Conservation (phyloP, 805 yeast species). For the Diddensiella transvaalensis region DNA sequence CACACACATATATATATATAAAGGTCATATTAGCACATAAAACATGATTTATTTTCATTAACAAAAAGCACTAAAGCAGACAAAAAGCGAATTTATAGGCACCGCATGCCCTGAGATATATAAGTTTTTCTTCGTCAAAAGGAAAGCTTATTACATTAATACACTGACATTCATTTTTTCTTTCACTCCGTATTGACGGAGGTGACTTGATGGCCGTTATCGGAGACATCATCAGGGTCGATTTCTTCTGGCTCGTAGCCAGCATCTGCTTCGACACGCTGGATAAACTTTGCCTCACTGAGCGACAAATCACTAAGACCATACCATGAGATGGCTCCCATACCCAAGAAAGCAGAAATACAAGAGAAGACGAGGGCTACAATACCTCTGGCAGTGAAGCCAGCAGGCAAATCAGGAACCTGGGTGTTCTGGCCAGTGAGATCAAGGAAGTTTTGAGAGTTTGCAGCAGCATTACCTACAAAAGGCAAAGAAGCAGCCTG, state of each 20-base stretch:
- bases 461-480: constrained; percentile 89
- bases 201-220: constrained; percentile 12
- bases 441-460: constrained; percentile 57
- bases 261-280: constrained; percentile 41
- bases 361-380: constrained; percentile 91
- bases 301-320: constrained; percentile 81
- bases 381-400: constrained; percentile 93
- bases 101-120: too few species aligned
- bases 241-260: constrained; percentile 44
- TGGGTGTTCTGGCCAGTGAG: constrained; percentile 75
- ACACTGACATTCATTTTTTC: too few species aligned
- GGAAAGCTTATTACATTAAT: too few species aligned
- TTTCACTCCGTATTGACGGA: too few species aligned
- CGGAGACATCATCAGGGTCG: constrained; percentile 31
- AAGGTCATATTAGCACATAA: too few species aligned
- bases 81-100: too few species aligned
- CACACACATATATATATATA: too few species aligned
- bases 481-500: constrained; percentile 46
- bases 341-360: constrained; percentile 80
- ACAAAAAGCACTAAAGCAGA: too few species aligned
- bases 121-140: too few species aligned
- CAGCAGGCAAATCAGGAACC: constrained; percentile 63
- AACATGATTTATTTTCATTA: too few species aligned
- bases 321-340: constrained; percentile 70
- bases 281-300: constrained; percentile 59